Conservation (phyloP, 1,284 basidiomycete species). For the Pyrrhoderma noxium region DNA sequence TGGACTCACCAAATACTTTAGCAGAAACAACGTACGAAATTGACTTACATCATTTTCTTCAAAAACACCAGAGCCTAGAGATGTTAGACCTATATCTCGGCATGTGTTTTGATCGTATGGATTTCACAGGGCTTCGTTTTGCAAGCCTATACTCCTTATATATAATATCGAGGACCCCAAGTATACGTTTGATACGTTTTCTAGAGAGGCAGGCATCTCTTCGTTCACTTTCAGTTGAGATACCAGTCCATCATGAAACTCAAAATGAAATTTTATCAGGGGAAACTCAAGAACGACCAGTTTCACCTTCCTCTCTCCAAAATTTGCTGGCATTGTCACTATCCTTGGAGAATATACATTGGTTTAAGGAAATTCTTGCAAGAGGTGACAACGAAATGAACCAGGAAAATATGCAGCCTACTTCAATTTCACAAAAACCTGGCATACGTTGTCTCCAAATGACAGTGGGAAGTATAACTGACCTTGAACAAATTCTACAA, state of each 20-base stretch:
- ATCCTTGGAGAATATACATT: slow-evolving; percentile 1
- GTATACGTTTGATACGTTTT: slow-evolving; percentile 2
- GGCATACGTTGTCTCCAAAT: slow-evolving; percentile 7
- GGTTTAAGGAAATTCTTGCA: slow-evolving; percentile 4
- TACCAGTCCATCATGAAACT: background rate
- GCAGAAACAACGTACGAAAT: too few species aligned
- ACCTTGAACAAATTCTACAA: slow-evolving; percentile 6
- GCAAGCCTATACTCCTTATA: slow-evolving; percentile 8
- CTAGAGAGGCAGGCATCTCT: slow-evolving; percentile 1
- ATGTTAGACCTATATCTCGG: slow-evolving; percentile 11
- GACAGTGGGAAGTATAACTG: slow-evolving; percentile 1
- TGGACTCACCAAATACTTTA: background rate
- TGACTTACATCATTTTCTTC: background rate
- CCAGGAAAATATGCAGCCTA: background rate
- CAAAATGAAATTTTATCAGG: background rate
- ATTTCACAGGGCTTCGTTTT: slow-evolving; percentile 2
- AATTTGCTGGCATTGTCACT: slow-evolving; percentile 8
- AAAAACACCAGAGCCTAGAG: slow-evolving; percentile 1
- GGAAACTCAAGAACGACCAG: background rate
- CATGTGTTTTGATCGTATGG: background rate
- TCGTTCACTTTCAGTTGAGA: slow-evolving; percentile 1
- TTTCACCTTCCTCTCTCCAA: slow-evolving; percentile 3
- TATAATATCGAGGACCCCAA: slow-evolving; percentile 5
- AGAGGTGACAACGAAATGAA: background rate
- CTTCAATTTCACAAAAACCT: too few species aligned